Evolutionary conservation across 2,329 filamentous ascomycete genomes (phyloP).

Genomic region (Xylariomycetidae sp.): DNA sequence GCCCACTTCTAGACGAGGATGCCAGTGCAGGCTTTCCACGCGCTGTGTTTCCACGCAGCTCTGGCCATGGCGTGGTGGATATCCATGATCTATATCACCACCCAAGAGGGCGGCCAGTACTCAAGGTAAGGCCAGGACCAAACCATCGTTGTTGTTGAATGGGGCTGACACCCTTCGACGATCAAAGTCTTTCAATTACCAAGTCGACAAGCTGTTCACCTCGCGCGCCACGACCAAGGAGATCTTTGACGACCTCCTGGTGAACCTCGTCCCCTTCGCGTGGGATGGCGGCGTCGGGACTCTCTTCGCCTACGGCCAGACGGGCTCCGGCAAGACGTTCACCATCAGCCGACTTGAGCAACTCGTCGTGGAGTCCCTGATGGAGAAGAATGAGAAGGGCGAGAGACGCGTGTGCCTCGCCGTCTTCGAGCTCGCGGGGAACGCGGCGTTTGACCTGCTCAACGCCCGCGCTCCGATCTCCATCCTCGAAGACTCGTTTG

Average conservation of each 20-base stretch:
- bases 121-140: conserved; percentile 21
- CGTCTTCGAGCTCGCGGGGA: conserved; percentile 36
- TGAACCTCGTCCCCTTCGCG: conserved; percentile 38
- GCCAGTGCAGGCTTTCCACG: conserved; percentile 22
- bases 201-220: conserved; percentile 32
- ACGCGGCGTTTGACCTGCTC: conserved; percentile 34
- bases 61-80: conserved; percentile 24
- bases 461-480: conserved; percentile 36
- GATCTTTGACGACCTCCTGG: conserved; percentile 37
- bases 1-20: conserved; percentile 33
- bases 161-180: too few species aligned
- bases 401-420: conserved; percentile 29
- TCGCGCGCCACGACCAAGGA: conserved; percentile 30
- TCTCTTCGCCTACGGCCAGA: conserved; percentile 46
- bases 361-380: conserved; percentile 33
- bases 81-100: conserved; percentile 33
- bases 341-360: conserved; percentile 38
- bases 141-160: background rate
- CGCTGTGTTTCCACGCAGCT: conserved; percentile 21
- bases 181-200: conserved; percentile 30
- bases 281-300: conserved; percentile 44
- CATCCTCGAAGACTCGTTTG: conserved; percentile 41
- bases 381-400: conserved; percentile 20
- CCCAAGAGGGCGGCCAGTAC: conserved; percentile 24
- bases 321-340: conserved; percentile 44